Conservation (phyloP, 2,329 filamentous ascomycete genomes). For the Ceratocystis alfenasii region DNA sequence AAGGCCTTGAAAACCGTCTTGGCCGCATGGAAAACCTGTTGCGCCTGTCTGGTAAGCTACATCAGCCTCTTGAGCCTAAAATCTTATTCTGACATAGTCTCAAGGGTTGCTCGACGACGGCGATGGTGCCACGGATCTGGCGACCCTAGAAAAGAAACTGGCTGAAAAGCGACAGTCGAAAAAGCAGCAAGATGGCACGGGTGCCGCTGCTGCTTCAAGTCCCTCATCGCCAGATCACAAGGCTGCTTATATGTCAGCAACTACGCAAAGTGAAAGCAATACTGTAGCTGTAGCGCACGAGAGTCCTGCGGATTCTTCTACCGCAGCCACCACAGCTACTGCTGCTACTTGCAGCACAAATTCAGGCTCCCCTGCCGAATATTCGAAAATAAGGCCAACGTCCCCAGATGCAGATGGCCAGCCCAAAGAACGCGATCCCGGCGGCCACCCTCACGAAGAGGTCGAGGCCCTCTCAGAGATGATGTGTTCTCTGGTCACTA, state of each 20-base stretch:
- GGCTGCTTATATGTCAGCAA: constrained; percentile 29
- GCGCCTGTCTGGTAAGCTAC: constrained; percentile 55
- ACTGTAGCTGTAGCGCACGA: constrained; percentile 40
- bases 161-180: constrained; percentile 45
- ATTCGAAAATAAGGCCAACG: constrained; percentile 26
- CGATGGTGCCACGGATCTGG: constrained; percentile 72
- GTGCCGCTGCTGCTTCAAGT: constrained; percentile 38
- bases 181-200: constrained; percentile 27
- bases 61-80: not conserved
- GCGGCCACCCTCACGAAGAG: constrained; percentile 38
- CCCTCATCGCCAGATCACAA: constrained; percentile 41
- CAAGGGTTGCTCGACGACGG: constrained; percentile 69
- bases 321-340: not conserved
- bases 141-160: constrained; percentile 69
- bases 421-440: constrained; percentile 30
- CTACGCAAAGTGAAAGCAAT: constrained; percentile 31
- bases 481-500: constrained; percentile 97
- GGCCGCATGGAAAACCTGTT: constrained; percentile 92
- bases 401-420: constrained; percentile 32
- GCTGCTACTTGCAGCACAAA: not conserved
- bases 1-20: constrained; percentile 85
- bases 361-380: not conserved
- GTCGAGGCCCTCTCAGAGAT: constrained; percentile 87
- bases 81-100: not conserved
- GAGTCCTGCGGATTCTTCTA: constrained; percentile 41